phyloP scores from a whole-genome alignment of 805 yeast species.

The Yarrowia sp. region DNA sequence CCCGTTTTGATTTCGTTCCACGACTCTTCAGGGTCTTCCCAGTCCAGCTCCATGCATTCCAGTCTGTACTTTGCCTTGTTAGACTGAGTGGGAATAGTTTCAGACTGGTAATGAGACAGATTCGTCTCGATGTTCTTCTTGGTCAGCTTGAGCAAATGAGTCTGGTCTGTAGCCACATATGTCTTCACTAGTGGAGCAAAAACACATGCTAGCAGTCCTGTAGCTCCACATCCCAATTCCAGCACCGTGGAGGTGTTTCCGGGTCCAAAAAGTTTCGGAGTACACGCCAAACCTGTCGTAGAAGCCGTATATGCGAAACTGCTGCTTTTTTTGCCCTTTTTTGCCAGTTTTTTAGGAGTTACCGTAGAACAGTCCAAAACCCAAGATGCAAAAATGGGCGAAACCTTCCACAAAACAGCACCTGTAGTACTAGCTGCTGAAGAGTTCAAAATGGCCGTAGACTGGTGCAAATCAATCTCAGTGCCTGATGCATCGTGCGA shows the following conservation, averaged over 20 bases:
- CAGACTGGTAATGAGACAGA: constrained; percentile 31
- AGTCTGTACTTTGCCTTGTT: constrained; percentile 16
- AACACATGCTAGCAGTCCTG: constrained; percentile 49
- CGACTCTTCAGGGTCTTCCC: constrained; percentile 52
- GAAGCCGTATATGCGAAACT: constrained; percentile 5
- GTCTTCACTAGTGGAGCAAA: constrained; percentile 39
- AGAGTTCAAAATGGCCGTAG: constrained; percentile 13
- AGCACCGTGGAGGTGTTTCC: constrained; percentile 38
- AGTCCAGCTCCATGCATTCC: constrained; percentile 55
- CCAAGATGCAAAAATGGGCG: constrained; percentile 54
- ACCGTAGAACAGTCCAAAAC: constrained; percentile 33
- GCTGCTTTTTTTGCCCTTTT: background rate
- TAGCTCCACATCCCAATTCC: constrained; percentile 63
- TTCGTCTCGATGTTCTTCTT: constrained; percentile 47
- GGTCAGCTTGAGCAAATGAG: constrained; percentile 50
- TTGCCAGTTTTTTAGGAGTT: background rate
- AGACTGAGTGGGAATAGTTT: constrained; percentile 28
- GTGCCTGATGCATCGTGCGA: constrained; percentile 11
- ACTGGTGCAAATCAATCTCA: background rate
- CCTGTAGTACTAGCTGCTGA: constrained; percentile 49
- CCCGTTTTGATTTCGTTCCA: constrained; percentile 30
- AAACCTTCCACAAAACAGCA: constrained; percentile 58
- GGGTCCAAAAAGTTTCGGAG: constrained; percentile 6
- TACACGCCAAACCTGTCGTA: background rate
- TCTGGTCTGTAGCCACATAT: constrained; percentile 59